These are phyloP conservation scores for Fraxinus cuspidata DNA, from an alignment of 257 asterid genomes.

Conservation along the genomic window DNA sequence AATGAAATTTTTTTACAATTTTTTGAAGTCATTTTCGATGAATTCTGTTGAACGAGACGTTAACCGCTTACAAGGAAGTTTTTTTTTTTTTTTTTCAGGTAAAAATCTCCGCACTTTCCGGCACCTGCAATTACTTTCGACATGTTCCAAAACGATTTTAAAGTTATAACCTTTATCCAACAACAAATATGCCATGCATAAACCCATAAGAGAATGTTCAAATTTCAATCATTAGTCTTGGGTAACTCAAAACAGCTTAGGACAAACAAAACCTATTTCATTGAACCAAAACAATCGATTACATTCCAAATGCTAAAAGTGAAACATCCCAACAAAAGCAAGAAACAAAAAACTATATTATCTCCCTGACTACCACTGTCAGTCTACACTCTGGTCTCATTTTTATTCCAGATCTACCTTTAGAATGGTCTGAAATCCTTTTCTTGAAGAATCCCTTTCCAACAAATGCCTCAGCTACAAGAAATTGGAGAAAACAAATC, in stretches of 20 bases:
- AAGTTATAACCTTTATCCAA: background rate
- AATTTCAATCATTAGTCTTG: background rate
- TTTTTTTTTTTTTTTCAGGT: conserved; percentile 10
- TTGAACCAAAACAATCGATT: background rate
- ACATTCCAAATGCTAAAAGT: background rate
- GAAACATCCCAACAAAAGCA: background rate
- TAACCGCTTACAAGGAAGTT: background rate
- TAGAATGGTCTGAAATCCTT: conserved; percentile 70
- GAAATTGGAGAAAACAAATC: conserved; percentile 5
- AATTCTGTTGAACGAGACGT: background rate
- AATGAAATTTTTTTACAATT: background rate
- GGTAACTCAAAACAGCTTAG: background rate
- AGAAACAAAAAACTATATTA: background rate
- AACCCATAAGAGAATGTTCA: background rate
- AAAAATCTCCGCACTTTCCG: background rate
- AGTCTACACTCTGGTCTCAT: conserved; percentile 78
- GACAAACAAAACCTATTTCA: background rate
- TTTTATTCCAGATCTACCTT: conserved; percentile 64
- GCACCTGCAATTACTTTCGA: background rate
- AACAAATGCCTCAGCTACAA: conserved; percentile 85
- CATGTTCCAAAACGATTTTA: no score
- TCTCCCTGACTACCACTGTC: conserved; percentile 80
- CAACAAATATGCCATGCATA: background rate
- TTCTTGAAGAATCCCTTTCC: conserved; percentile 81
- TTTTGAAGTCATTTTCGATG: background rate